phyloP scores from a whole-genome alignment of 306 rosid genomes.

The Glycyrrhiza uralensis region DNA sequence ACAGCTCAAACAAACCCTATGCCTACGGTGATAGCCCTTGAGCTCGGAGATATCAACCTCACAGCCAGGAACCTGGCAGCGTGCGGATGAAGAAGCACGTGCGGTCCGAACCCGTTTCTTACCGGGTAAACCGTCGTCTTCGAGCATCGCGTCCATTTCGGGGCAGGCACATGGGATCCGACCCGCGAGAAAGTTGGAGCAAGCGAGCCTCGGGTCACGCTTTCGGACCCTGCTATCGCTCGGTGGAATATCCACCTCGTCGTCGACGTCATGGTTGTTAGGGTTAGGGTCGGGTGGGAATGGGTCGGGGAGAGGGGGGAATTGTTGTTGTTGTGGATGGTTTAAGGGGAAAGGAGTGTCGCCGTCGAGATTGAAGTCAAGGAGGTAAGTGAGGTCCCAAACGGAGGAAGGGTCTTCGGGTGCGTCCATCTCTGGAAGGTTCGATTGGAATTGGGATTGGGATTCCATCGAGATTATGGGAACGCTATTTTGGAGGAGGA shows the following conservation, averaged over 20 bases:
- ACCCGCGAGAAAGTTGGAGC: slow-evolving; percentile 88
- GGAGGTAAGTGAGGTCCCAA: slow-evolving; percentile 37
- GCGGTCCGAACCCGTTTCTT: slow-evolving; percentile 62
- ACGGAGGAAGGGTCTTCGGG: slow-evolving; percentile 27
- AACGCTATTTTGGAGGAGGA: slow-evolving; percentile 12
- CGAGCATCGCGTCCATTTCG: slow-evolving; percentile 70
- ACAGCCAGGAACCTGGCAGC: slow-evolving; percentile 91
- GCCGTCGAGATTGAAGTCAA: slow-evolving; percentile 32
- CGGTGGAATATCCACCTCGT: not conserved
- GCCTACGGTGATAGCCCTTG: slow-evolving; percentile 87
- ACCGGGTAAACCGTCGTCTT: slow-evolving; percentile 53
- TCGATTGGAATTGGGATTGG: not conserved
- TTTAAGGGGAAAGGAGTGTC: not conserved
- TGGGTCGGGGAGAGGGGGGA: not conserved
- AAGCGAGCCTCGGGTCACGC: slow-evolving; percentile 82
- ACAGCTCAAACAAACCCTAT: slow-evolving; percentile 83
- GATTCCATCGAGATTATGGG: slow-evolving; percentile 20
- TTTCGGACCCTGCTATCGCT: slow-evolving; percentile 56
- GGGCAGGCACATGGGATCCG: slow-evolving; percentile 94
- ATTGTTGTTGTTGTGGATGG: not conserved
- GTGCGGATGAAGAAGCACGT: slow-evolving; percentile 42
- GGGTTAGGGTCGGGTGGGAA: not conserved
- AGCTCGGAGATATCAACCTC: slow-evolving; percentile 77
- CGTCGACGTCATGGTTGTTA: no score
- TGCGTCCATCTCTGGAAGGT: slow-evolving; percentile 11